Evolutionary conservation across 306 rosid genomes (phyloP).

Genomic region (Castanospermum australe): DNA sequence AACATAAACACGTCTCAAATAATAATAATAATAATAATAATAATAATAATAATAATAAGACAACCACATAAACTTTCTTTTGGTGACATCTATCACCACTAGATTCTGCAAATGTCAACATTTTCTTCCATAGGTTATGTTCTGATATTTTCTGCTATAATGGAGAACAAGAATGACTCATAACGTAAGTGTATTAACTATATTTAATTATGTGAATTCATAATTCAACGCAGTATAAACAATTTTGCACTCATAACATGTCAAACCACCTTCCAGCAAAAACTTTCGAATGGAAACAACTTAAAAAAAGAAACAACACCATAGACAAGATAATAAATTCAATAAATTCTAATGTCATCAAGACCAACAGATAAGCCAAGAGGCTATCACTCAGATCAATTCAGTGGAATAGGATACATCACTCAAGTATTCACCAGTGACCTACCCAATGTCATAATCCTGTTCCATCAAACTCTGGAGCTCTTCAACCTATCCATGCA

Average conservation of each 20-base stretch:
- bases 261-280: background rate
- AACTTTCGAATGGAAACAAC: background rate
- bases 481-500: slow-evolving; percentile 46
- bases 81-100: background rate
- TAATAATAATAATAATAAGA: background rate
- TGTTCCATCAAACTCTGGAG: slow-evolving; percentile 51
- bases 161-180: background rate
- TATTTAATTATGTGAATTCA: background rate
- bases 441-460: slow-evolving; percentile 57
- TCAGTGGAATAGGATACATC: background rate
- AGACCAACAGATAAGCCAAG: background rate
- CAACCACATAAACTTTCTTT: background rate
- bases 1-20: slow-evolving; percentile 6
- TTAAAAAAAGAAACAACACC: background rate
- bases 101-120: slow-evolving; percentile 20
- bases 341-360: background rate
- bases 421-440: slow-evolving; percentile 14
- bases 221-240: background rate
- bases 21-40: no score
- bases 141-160: background rate
- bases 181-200: background rate
- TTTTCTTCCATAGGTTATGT: background rate
- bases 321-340: background rate
- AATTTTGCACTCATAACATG: background rate
- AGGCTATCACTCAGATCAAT: background rate